Percentiles rank a stretch among this genome's conserved stretches.
These are phyloP conservation scores for Pestalotiopsis sp. DNA, from an alignment of 2,329 filamentous ascomycete species.

Conservation along the genomic window DNA sequence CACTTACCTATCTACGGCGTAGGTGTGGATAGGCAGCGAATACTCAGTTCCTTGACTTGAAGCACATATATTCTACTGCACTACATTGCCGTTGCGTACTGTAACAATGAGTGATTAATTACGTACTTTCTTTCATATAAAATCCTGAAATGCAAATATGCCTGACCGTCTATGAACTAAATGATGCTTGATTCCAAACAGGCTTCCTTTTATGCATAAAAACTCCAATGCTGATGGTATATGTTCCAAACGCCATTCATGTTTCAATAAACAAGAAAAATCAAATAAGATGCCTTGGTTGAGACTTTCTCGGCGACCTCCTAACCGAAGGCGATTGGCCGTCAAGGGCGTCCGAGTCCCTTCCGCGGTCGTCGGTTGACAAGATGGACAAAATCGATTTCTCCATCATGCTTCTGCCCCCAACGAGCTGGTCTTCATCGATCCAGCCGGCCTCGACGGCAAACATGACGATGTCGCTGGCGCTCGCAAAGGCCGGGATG, in stretches of 20 bases:
- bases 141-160: neutral
- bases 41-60: too few relatives aligned
- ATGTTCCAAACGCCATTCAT: neutral
- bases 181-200: neutral
- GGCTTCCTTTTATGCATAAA: neutral
- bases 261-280: neutral
- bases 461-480: slow-evolving; percentile 59
- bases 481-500: slow-evolving; percentile 55
- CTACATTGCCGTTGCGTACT: too few relatives aligned
- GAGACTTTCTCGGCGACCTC: slow-evolving; percentile 26
- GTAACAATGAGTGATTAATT: too few relatives aligned
- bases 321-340: slow-evolving; percentile 19
- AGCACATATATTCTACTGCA: too few relatives aligned
- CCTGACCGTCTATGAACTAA: neutral
- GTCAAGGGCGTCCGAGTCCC: slow-evolving; percentile 1
- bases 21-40: too few relatives aligned
- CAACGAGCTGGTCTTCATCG: slow-evolving; percentile 52
- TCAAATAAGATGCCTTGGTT: slow-evolving; percentile 6
- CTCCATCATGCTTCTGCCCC: slow-evolving; percentile 32
- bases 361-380: slow-evolving; percentile 18
- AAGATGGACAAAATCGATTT: slow-evolving; percentile 35
- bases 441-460: slow-evolving; percentile 62
- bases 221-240: neutral
- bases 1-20: too few relatives aligned
- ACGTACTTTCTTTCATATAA: neutral